Evolutionary conservation across 441 rosid species (phyloP), one percentile per base, ranked within the genome.

Genomic region (Flueggea neowawraea): DNA sequence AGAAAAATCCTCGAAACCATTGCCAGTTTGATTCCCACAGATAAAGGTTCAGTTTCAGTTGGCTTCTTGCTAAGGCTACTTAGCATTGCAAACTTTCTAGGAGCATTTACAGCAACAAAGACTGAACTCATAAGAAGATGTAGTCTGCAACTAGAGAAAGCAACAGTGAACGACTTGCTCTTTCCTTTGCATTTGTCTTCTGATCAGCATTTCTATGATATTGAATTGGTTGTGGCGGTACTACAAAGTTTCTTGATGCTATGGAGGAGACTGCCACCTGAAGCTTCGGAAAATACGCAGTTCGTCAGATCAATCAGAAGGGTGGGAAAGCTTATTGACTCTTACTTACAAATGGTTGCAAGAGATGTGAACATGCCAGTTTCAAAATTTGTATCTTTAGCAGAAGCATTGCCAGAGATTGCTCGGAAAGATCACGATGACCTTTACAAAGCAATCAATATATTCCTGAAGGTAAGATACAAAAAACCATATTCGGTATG

Each of bases 401-500:
- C 95, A 0, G 96, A 92, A 76, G 68, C 85, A 33, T 71, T 95
- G 72, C 96, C 98, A 0, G 88, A 82, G 54, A 55, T 71, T 71
- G 89, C 89, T 43, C 73, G 97, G 57, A 73, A 77, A 62, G 76
- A 80, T 68, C 97, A 95, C 58, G 95, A 95, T 70, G 87, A 82
- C 54, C 91, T 95, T 60, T 95, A 92, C 84, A 87, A 82, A 76
- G 96, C 93, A 28, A 87, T 95, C 74, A 88, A 88, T 78, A 87
- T 72, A 62, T 92, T 79, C 78, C 93, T 95, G 64, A 88, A 92
- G 97, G 97, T 88, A 78, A 62, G 39, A 6, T 48, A 31, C 45
- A 16, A 44, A 15, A 31, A 53, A 6, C 12, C 12, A 1, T 10
- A 54, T 6, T 47, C 50, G 45, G n/a, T 47, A 6, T 47, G 50